phyloP scores from a whole-genome alignment of 2,329 filamentous ascomycete species.

The Penicillium sp. region DNA sequence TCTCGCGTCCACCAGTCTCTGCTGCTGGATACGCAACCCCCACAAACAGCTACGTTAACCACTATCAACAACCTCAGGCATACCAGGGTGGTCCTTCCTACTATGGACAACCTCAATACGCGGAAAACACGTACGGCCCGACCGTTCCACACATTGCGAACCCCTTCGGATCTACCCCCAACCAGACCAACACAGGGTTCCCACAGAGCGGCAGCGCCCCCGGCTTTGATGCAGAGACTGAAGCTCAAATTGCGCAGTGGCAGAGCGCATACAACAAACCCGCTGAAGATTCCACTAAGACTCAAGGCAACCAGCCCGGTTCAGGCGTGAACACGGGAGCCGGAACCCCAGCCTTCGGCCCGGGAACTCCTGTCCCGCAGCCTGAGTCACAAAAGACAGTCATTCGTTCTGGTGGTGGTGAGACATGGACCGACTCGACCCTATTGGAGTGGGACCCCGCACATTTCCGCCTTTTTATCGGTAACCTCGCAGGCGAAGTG shows the following conservation, averaged over 20 bases:
- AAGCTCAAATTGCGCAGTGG: conserved; percentile 92
- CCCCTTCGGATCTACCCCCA: conserved; percentile 64
- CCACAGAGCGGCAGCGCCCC: conserved; percentile 36
- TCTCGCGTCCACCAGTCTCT: conserved; percentile 39
- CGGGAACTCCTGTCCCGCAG: conserved; percentile 48
- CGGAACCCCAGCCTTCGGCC: conserved; percentile 32
- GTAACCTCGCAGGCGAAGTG: conserved; percentile 94
- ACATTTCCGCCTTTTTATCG: conserved; percentile 92
- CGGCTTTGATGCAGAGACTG: conserved; percentile 71
- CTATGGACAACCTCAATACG: conserved; percentile 51
- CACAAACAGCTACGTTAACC: conserved; percentile 44
- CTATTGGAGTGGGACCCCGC: conserved; percentile 94
- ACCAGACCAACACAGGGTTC: conserved; percentile 34
- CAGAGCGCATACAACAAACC: conserved; percentile 76
- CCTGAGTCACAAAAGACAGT: conserved; percentile 73
- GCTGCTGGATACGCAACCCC: conserved; percentile 38
- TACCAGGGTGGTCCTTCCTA: conserved; percentile 41
- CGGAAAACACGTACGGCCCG: conserved; percentile 50
- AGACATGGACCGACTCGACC: conserved; percentile 85
- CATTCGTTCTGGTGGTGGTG: conserved; percentile 80
- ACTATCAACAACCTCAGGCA: conserved; percentile 42
- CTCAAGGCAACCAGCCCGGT: conserved; percentile 35
- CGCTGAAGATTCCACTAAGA: conserved; percentile 21
- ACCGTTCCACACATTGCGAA: conserved; percentile 72
- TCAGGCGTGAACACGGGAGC: conserved; percentile 37